A percentile compares a stretch with the other conserved stretches of the same genome.
phyloP scores from a whole-genome alignment of 2,329 filamentous ascomycete species.

The Colletotrichum coccodes region DNA sequence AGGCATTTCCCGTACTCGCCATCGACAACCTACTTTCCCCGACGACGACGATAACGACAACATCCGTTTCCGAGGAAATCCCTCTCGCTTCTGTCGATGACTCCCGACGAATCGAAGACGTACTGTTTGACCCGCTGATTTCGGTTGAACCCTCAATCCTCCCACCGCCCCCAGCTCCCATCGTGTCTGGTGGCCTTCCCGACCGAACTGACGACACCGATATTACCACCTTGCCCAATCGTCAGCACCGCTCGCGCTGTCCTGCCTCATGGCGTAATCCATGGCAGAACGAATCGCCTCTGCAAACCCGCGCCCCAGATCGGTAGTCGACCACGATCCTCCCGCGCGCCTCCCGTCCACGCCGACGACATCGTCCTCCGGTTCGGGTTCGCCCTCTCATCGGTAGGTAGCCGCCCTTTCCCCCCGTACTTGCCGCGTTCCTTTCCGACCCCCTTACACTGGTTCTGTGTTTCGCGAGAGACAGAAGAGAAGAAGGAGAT shows the following conservation, averaged over 20 bases:
- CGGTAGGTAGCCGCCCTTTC: constrained; percentile 26
- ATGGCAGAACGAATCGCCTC: constrained; percentile 71
- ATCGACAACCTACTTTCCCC: not conserved
- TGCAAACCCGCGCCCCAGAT: constrained; percentile 60
- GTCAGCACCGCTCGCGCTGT: constrained; percentile 21
- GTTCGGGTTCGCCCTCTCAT: constrained; percentile 31
- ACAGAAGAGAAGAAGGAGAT: not conserved
- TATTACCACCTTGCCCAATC: constrained; percentile 10
- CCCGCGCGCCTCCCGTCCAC: constrained; percentile 60
- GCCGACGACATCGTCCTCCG: constrained; percentile 37
- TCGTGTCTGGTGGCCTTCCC: constrained; percentile 1
- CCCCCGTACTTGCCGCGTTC: constrained; percentile 1
- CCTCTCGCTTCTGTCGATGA: constrained; percentile 12
- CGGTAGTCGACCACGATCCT: constrained; percentile 64
- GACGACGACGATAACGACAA: constrained; percentile 18
- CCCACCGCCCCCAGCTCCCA: not conserved
- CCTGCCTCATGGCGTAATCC: constrained; percentile 73
- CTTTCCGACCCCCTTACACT: not conserved
- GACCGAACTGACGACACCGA: constrained; percentile 14
- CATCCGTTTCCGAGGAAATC: not conserved
- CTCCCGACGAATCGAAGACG: not conserved
- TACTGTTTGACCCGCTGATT: constrained; percentile 28
- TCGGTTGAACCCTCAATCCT: not conserved
- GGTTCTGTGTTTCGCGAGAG: constrained; percentile 8
- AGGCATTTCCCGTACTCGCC: not conserved